phyloP scores from a whole-genome alignment of 1,139 yeast genomes.

The Torulaspora pretoriensis region DNA sequence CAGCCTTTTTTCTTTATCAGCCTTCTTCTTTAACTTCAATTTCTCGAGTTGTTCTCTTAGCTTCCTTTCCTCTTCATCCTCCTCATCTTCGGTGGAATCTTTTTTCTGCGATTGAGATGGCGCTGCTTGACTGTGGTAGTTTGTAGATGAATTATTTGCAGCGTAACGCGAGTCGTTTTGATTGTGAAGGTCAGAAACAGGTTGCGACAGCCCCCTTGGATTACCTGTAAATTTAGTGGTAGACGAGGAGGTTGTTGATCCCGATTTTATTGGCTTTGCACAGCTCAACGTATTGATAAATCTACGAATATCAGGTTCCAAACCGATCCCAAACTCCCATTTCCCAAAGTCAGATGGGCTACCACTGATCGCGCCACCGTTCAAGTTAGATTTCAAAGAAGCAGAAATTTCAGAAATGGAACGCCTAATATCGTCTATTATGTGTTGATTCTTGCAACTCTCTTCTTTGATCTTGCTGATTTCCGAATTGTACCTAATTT shows the following conservation, averaged over 20 bases:
- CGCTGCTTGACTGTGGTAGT: not conserved
- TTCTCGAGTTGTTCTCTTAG: slow-evolving; percentile 36
- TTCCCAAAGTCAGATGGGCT: slow-evolving; percentile 58
- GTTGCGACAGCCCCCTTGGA: not conserved
- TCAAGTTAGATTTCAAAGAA: slow-evolving; percentile 50
- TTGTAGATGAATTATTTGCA: not conserved
- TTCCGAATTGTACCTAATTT: slow-evolving; percentile 53
- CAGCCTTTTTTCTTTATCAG: slow-evolving; percentile 38
- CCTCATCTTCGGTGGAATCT: slow-evolving; percentile 25
- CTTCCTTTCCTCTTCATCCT: slow-evolving; percentile 40
- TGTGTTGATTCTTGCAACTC: slow-evolving; percentile 49
- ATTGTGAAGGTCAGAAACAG: not conserved
- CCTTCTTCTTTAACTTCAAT: slow-evolving; percentile 56
- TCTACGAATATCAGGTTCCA: slow-evolving; percentile 59
- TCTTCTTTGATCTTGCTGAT: slow-evolving; percentile 54
- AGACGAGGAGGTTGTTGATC: not conserved
- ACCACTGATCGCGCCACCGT: slow-evolving; percentile 32
- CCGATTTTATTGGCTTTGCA: not conserved
- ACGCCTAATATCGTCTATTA: slow-evolving; percentile 66
- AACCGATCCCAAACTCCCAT: slow-evolving; percentile 86
- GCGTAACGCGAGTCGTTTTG: not conserved
- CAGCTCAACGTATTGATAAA: slow-evolving; percentile 55
- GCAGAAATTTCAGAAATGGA: slow-evolving; percentile 70
- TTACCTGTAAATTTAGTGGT: not conserved
- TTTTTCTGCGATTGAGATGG: not conserved